Percentiles rank a stretch among this genome's conserved stretches.
These are phyloP conservation scores for Cryptococcus floricola DNA, from an alignment of 1,284 basidiomycete genomes.

Conservation along the genomic window DNA sequence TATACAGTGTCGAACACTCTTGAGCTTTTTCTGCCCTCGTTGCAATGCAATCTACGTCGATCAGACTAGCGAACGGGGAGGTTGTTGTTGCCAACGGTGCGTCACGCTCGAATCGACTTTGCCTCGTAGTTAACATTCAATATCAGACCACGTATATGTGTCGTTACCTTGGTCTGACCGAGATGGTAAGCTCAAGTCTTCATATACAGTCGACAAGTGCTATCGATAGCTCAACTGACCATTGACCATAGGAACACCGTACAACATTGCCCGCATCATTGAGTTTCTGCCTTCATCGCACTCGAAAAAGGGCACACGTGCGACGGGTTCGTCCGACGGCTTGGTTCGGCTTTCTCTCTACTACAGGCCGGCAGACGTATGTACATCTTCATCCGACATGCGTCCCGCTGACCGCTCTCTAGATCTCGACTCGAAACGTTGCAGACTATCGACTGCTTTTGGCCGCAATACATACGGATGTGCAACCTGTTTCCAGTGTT, in stretches of 20 bases:
- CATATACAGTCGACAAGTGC: neutral
- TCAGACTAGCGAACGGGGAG: slow-evolving; percentile 46
- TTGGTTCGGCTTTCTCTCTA: slow-evolving; percentile 84
- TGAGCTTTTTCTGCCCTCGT: too few relatives aligned
- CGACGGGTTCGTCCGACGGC: slow-evolving; percentile 21
- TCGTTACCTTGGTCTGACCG: slow-evolving; percentile 84
- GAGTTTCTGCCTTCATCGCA: slow-evolving; percentile 73
- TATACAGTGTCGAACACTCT: too few relatives aligned
- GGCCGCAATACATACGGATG: slow-evolving; percentile 91
- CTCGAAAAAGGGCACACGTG: slow-evolving; percentile 34
- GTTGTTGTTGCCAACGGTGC: slow-evolving; percentile 42
- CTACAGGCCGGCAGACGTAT: slow-evolving; percentile 65
- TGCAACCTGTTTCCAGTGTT: slow-evolving; percentile 86
- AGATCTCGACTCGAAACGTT: slow-evolving; percentile 50
- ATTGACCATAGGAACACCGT: slow-evolving; percentile 58
- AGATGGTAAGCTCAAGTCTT: slow-evolving; percentile 59
- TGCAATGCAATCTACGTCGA: slow-evolving; percentile 12
- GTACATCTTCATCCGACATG: slow-evolving; percentile 31
- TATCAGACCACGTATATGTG: slow-evolving; percentile 88
- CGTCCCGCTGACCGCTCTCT: slow-evolving; percentile 28
- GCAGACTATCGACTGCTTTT: slow-evolving; percentile 84
- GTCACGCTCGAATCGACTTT: slow-evolving; percentile 1
- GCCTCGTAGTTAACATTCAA: neutral
- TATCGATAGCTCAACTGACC: neutral
- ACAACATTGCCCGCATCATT: slow-evolving; percentile 92